phyloP scores from a whole-genome alignment of 345 rosid species.

The Syzygium oleosum region DNA sequence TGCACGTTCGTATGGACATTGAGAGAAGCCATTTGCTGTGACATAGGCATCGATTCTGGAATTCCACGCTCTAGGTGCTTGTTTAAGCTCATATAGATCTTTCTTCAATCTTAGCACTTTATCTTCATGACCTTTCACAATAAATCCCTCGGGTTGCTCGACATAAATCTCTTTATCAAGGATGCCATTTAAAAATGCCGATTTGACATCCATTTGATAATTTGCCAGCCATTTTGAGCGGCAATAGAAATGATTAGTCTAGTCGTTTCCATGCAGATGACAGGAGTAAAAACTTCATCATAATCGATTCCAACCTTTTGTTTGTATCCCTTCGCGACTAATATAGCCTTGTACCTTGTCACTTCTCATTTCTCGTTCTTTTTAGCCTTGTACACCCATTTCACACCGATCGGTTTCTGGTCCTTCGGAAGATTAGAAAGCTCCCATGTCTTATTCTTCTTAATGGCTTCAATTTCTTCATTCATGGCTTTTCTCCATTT shows the following conservation, averaged over 20 bases:
- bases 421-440: not conserved
- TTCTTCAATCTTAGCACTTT: not conserved
- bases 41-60: not conserved
- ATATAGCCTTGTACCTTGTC: not conserved
- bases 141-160: not conserved
- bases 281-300: not conserved
- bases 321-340: not conserved
- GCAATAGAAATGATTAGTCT: not conserved
- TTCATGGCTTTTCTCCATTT: not conserved
- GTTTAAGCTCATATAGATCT: not conserved
- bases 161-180: not conserved
- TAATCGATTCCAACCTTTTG: not conserved
- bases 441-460: not conserved
- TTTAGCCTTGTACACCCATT: not conserved
- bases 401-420: not conserved
- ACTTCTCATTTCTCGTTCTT: not conserved
- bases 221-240: not conserved
- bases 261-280: not conserved
- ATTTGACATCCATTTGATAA: slow-evolving; percentile 3
- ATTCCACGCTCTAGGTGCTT: not conserved
- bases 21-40: not conserved
- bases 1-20: not conserved
- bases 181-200: not conserved
- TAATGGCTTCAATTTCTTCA: not conserved
- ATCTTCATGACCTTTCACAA: not conserved